These are phyloP conservation scores for Danielia oregonensis DNA, from an alignment of 805 yeast species.

Conservation along the genomic window DNA sequence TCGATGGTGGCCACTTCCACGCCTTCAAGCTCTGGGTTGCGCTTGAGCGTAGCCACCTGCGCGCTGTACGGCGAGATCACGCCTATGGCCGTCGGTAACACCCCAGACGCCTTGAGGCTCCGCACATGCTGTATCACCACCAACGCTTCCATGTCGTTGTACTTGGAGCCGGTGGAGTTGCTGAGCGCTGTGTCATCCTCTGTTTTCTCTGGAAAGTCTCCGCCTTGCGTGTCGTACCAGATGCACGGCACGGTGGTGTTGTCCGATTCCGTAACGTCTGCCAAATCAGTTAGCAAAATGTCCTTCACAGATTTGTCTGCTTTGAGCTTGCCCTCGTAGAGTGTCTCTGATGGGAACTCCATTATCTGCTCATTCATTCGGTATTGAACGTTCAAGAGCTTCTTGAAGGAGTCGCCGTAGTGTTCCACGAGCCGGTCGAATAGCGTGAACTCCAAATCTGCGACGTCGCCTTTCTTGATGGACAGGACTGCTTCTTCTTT, in stretches of 20 bases:
- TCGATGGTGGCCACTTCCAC: conserved; percentile 89
- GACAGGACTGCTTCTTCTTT: conserved; percentile 18
- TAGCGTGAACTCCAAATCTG: conserved; percentile 59
- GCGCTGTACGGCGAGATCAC: conserved; percentile 88
- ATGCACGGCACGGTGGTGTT: conserved; percentile 53
- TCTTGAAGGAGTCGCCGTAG: conserved; percentile 43
- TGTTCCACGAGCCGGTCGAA: conserved; percentile 70
- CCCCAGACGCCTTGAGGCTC: conserved; percentile 49
- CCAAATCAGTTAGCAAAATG: conserved; percentile 52
- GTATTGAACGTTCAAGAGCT: conserved; percentile 73
- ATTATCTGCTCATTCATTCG: conserved; percentile 80
- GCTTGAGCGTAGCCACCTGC: conserved; percentile 65
- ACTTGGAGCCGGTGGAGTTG: conserved; percentile 51
- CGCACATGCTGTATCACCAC: conserved; percentile 57
- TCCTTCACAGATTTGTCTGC: conserved; percentile 60
- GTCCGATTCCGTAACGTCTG: conserved; percentile 42
- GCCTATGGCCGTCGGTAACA: conserved; percentile 61
- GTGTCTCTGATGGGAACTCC: conserved; percentile 63
- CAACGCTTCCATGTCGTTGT: conserved; percentile 71
- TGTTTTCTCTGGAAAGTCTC: conserved; percentile 65
- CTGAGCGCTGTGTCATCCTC: conserved; percentile 20
- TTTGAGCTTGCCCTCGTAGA: conserved; percentile 59
- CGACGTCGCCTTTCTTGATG: conserved; percentile 24
- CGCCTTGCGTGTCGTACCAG: conserved; percentile 95
- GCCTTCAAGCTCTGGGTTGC: conserved; percentile 23